A percentile compares a stretch with the other conserved stretches of the same genome.
These are phyloP conservation scores for Phaeotremella fagi DNA, from an alignment of 768 basidiomycete species.

Conservation along the genomic window DNA sequence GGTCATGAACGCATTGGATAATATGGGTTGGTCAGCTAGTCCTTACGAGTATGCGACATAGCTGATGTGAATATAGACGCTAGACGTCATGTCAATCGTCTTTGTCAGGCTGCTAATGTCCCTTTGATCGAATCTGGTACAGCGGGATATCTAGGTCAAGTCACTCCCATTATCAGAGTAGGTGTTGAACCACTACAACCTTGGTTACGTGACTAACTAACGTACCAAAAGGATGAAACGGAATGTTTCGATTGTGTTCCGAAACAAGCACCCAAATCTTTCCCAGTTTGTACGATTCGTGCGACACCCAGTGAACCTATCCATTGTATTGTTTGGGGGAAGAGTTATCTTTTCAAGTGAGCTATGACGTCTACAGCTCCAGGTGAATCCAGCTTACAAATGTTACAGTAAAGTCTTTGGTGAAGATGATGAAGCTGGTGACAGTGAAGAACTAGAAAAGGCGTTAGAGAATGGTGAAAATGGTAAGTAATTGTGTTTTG, in stretches of 20 bases:
- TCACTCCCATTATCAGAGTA: constrained; percentile 86
- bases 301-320: constrained; percentile 95
- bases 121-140: constrained; percentile 95
- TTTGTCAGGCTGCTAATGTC: constrained; percentile 88
- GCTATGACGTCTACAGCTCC: constrained; percentile 35
- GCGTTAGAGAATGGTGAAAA: constrained; percentile 93
- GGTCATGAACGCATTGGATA: constrained; percentile 92
- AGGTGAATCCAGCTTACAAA: not conserved
- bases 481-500: constrained; percentile 53
- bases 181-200: constrained; percentile 11
- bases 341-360: constrained; percentile 88
- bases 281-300: constrained; percentile 95
- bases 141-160: constrained; percentile 93
- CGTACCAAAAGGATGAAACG: constrained; percentile 61
- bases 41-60: not conserved
- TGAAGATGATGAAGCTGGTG: constrained; percentile 69
- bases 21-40: constrained; percentile 62
- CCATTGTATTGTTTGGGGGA: constrained; percentile 99
- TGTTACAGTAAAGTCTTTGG: constrained; percentile 79
- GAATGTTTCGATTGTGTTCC: constrained; percentile 97
- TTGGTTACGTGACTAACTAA: not conserved
- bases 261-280: constrained; percentile 87
- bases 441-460: constrained; percentile 75
- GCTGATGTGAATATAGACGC: constrained; percentile 59
- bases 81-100: constrained; percentile 89